Evolutionary conservation across 768 basidiomycete species (phyloP).

Genomic region (Leccinum sublutescens): DNA sequence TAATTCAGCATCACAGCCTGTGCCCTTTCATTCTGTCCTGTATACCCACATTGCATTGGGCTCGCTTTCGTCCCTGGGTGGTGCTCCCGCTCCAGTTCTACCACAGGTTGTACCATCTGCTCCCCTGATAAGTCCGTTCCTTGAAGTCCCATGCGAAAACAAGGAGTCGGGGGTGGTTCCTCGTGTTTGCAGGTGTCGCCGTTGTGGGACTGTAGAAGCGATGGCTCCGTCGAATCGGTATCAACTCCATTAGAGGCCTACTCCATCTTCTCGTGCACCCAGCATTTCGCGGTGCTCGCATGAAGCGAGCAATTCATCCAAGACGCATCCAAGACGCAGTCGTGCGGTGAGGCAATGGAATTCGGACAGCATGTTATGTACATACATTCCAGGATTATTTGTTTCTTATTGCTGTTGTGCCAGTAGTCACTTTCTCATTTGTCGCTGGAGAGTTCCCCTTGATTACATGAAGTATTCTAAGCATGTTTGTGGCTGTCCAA

Average conservation of each 20-base stretch:
- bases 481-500: not conserved
- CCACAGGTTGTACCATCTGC: slow-evolving; percentile 8
- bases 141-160: slow-evolving; percentile 10
- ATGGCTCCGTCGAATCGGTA: slow-evolving; percentile 22
- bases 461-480: not conserved
- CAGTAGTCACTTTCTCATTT: not conserved
- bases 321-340: slow-evolving; percentile 14
- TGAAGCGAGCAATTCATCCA: slow-evolving; percentile 11
- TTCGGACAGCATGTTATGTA: not conserved
- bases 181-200: slow-evolving; percentile 11
- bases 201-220: slow-evolving; percentile 1
- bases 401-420: slow-evolving; percentile 38
- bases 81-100: slow-evolving; percentile 7
- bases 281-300: slow-evolving; percentile 20
- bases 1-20: slow-evolving; percentile 32
- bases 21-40: slow-evolving; percentile 31
- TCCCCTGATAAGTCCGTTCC: slow-evolving; percentile 3
- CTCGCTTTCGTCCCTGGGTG: slow-evolving; percentile 8
- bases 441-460: slow-evolving; percentile 2
- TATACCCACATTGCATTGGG: slow-evolving; percentile 39
- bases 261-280: slow-evolving; percentile 12
- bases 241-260: slow-evolving; percentile 31
- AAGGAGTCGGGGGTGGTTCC: slow-evolving; percentile 5
- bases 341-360: slow-evolving; percentile 10
- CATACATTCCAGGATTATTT: slow-evolving; percentile 22